phyloP scores from a whole-genome alignment of 2,329 filamentous ascomycete genomes.

The Colletotrichum karsti region DNA sequence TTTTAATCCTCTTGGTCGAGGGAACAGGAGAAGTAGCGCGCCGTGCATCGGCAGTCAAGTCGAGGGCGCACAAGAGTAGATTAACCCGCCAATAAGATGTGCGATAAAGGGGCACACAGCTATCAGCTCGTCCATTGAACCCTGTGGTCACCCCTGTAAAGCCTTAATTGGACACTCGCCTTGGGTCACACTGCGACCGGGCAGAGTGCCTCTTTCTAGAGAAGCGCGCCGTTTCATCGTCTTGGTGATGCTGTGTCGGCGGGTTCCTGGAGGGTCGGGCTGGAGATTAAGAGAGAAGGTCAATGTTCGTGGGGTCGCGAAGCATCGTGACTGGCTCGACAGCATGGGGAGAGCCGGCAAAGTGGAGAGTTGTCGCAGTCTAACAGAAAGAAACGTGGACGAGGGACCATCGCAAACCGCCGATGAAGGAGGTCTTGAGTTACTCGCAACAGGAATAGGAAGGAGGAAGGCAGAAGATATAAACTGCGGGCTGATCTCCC shows the following conservation, averaged over 20 bases:
- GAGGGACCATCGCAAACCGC: conserved; percentile 12
- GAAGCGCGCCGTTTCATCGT: conserved; percentile 17
- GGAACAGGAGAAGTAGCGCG: not conserved
- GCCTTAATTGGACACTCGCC: not conserved
- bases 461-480: conserved; percentile 13
- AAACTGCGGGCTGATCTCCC: conserved; percentile 24
- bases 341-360: not conserved
- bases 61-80: not conserved
- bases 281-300: conserved; percentile 20
- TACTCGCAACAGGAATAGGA: conserved; percentile 1
- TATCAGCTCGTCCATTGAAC: conserved; percentile 12
- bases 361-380: not conserved
- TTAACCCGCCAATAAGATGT: conserved; percentile 18
- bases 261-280: conserved; percentile 23
- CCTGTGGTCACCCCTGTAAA: conserved; percentile 21
- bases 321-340: conserved; percentile 15
- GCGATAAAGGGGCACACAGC: conserved; percentile 21
- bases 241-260: conserved; percentile 8
- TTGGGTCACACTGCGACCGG: conserved; percentile 15
- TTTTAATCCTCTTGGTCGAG: not conserved
- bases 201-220: conserved; percentile 11
- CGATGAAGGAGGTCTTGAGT: not conserved
- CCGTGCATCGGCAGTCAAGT: conserved; percentile 22
- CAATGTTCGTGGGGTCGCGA: conserved; percentile 21
- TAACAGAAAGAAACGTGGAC: conserved; percentile 3